Evolutionary conservation across 2,329 filamentous ascomycete genomes (phyloP).

Genomic region (Pseudohalonectria lignicola): DNA sequence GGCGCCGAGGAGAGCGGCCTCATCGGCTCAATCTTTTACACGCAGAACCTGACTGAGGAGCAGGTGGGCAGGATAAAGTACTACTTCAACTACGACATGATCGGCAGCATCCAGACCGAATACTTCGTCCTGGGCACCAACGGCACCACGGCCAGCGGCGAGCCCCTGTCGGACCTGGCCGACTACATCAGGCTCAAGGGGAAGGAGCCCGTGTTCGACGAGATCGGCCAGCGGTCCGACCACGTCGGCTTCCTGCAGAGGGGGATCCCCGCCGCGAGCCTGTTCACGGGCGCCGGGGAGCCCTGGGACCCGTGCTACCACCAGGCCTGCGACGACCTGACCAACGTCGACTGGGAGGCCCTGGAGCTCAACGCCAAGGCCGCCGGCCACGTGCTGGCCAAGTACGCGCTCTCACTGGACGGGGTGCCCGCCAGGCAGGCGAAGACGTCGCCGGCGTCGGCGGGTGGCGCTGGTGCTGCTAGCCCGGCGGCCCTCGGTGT

Average conservation of each 20-base stretch:
- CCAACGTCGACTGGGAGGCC: conserved; percentile 23
- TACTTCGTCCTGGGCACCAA: conserved; percentile 60
- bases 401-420: conserved; percentile 11
- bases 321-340: conserved; percentile 25
- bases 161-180: conserved; percentile 42
- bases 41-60: conserved; percentile 14
- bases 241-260: conserved; percentile 48
- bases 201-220: conserved; percentile 22
- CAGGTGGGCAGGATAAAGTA: conserved; percentile 22
- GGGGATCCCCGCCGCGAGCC: conserved; percentile 43
- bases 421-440: conserved; percentile 8
- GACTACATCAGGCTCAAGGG: conserved; percentile 16
- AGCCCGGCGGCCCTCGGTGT: too few species aligned
- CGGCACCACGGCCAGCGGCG: conserved; percentile 55
- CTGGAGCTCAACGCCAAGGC: conserved; percentile 22
- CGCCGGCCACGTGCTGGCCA: conserved; percentile 37
- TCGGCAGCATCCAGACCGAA: conserved; percentile 21
- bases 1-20: conserved; percentile 11
- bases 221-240: conserved; percentile 44
- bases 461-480: too few species aligned
- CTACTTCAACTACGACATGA: conserved; percentile 31
- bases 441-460: conserved; percentile 1
- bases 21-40: conserved; percentile 20
- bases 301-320: conserved; percentile 31
- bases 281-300: conserved; percentile 51